Evolutionary conservation across 371 early-diverging fungal genomes (phyloP).

Genomic region (Lichtheimia corymbifera): DNA sequence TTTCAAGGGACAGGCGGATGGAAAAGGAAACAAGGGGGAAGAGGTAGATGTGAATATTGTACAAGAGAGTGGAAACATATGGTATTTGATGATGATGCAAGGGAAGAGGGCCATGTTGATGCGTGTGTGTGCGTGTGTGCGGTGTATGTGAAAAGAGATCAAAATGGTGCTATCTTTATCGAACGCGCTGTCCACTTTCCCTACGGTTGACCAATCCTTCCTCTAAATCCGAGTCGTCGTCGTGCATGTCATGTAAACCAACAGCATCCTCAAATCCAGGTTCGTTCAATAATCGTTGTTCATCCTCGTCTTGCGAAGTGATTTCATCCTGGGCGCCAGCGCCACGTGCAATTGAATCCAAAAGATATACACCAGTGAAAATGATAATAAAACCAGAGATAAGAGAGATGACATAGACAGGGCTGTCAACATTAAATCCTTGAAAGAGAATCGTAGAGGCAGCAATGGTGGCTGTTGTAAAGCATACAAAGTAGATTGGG

Average conservation of each 20-base stretch:
- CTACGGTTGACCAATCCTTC: constrained; percentile 7
- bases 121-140: too few relatives aligned
- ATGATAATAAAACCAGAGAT: constrained; percentile 89
- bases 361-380: constrained; percentile 87
- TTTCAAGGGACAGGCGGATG: too few relatives aligned
- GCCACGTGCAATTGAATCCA: constrained; percentile 49
- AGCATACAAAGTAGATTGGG: constrained; percentile 92
- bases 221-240: constrained; percentile 34
- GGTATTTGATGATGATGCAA: too few relatives aligned
- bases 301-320: constrained; percentile 15
- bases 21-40: too few relatives aligned
- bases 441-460: constrained; percentile 87
- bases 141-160: too few relatives aligned
- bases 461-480: constrained; percentile 90
- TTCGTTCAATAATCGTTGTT: constrained; percentile 34
- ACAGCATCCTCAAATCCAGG: constrained; percentile 48
- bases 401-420: constrained; percentile 76
- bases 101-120: too few relatives aligned
- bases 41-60: too few relatives aligned
- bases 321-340: constrained; percentile 14
- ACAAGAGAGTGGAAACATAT: too few relatives aligned
- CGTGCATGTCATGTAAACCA: constrained; percentile 11
- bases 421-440: constrained; percentile 78
- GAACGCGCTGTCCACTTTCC: constrained; percentile 9
- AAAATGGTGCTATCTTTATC: background rate